Conservation (phyloP, 768 basidiomycete species). For the Psilocybe tampanensis region DNA sequence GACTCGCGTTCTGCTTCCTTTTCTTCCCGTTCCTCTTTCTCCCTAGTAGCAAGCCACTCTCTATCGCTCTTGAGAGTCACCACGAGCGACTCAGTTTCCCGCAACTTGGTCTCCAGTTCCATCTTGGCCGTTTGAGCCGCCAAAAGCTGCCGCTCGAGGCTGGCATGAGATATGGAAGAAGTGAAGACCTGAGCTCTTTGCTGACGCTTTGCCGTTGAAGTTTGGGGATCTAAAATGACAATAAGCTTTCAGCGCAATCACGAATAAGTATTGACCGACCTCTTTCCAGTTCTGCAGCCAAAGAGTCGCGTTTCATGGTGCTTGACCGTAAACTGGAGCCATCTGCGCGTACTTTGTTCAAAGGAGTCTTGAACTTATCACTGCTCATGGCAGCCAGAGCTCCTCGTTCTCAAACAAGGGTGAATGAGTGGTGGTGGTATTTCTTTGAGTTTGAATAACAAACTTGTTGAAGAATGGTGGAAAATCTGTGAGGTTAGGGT, state of each 20-base stretch:
- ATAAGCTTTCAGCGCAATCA: background rate
- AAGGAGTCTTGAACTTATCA: conserved; percentile 26
- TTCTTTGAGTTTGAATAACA: background rate
- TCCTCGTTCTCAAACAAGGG: no score
- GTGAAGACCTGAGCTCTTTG: conserved; percentile 67
- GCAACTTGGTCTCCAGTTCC: conserved; percentile 68
- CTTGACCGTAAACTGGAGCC: conserved; percentile 29
- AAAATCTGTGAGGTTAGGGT: conserved; percentile 10
- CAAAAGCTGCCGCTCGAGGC: conserved; percentile 69
- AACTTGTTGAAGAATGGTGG: no score
- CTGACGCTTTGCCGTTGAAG: conserved; percentile 67
- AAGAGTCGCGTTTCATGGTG: conserved; percentile 60
- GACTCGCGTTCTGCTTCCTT: conserved; percentile 58
- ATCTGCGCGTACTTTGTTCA: conserved; percentile 16
- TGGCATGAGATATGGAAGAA: conserved; percentile 60
- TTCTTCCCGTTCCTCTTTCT: conserved; percentile 68
- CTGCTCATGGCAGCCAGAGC: conserved; percentile 15
- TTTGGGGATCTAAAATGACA: conserved; percentile 54
- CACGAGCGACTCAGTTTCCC: conserved; percentile 63
- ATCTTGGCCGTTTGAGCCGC: conserved; percentile 60
- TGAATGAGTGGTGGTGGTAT: background rate
- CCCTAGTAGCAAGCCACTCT: conserved; percentile 67
- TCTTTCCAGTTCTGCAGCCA: conserved; percentile 69
- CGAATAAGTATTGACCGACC: conserved; percentile 36
- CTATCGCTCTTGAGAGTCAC: conserved; percentile 73